Base-by-base conservation (phyloP, 1,139 yeast genomes). In the Schizosaccharomyces versatilis region DNA sequence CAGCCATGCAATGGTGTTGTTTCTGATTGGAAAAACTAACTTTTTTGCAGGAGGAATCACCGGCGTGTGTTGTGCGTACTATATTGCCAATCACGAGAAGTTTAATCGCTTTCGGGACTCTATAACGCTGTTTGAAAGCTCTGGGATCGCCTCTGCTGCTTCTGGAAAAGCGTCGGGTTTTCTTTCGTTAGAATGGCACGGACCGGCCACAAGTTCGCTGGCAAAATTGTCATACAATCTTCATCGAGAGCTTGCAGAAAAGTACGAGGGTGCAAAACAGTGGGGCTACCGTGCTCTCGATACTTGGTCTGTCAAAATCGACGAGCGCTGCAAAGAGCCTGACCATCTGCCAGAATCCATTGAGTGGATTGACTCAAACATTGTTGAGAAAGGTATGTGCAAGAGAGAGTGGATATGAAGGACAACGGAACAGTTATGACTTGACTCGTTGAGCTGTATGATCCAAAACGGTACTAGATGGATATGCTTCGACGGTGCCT, bases 201-300 rank as follows among this genome's bases (percentile, higher is more conserved):
- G 97, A 94, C 97, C 97, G 0, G 90, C 90, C 66, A 98, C 98
- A 0, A 88, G 83, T 63, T 95, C 85, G 66, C 79, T 90, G 55
- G 97, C 88, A 5, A 94, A 95, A 0, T 72, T 90, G 56, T 81
- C 94, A 52, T 90, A 86, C 68, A 76, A 77, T 60, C 73, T 90
- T 59, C 98, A 90, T 69, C 86, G 83, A 63, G 81, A 86, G 58
- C 73, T 90, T 54, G 77, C 94, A 7, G 79, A 81, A 59, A 74
- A 79, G 66, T 84, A 79, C 66, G 75, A 80, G 62, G 98, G 98
- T 14, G 85, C 72, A 53, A 72, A 74, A 44, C 84, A 83, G 62
- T 90, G 97, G 97, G 97, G 94, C 19, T 90, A 85, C 67, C 76
- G 97, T 65, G 71, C 94, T 59, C 74, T 90, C 57, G 81, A 93